Evolutionary conservation across 768 basidiomycete genomes (phyloP).

Genomic region (Lentinula aciculospora): DNA sequence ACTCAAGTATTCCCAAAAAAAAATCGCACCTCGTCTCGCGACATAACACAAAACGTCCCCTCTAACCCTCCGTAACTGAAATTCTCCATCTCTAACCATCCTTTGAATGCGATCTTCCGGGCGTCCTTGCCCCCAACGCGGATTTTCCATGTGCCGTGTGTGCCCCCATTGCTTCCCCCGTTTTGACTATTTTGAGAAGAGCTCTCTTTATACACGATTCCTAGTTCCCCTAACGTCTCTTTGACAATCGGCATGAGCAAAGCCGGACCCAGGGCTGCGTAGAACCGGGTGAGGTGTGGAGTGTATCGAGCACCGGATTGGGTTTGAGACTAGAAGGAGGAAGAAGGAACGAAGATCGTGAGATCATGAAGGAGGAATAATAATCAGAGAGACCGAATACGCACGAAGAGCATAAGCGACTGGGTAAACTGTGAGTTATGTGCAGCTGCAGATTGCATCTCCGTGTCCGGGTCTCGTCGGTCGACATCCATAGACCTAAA

Average conservation of each 20-base stretch:
- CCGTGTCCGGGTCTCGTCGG: slow-evolving; percentile 33
- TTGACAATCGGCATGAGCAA: slow-evolving; percentile 49
- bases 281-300: slow-evolving; percentile 79
- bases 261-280: slow-evolving; percentile 50
- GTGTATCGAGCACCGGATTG: slow-evolving; percentile 68
- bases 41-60: slow-evolving; percentile 68
- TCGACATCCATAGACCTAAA: slow-evolving; percentile 41
- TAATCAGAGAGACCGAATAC: slow-evolving; percentile 20
- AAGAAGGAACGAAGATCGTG: background rate
- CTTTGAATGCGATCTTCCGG: slow-evolving; percentile 61
- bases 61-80: slow-evolving; percentile 43
- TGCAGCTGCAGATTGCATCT: slow-evolving; percentile 48
- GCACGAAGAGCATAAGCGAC: slow-evolving; percentile 73
- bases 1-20: background rate
- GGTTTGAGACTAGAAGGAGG: slow-evolving; percentile 64
- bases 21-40: slow-evolving; percentile 54
- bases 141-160: slow-evolving; percentile 23
- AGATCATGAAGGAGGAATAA: background rate
- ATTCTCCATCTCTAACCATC: slow-evolving; percentile 67
- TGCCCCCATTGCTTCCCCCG: background rate
- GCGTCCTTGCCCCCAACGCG: slow-evolving; percentile 68
- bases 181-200: slow-evolving; percentile 12
- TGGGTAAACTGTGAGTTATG: slow-evolving; percentile 74
- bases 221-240: slow-evolving; percentile 41
- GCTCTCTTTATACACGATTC: slow-evolving; percentile 45